These are phyloP conservation scores for Colletotrichum sp. DNA, from an alignment of 2,329 filamentous ascomycete genomes.

Conservation along the genomic window DNA sequence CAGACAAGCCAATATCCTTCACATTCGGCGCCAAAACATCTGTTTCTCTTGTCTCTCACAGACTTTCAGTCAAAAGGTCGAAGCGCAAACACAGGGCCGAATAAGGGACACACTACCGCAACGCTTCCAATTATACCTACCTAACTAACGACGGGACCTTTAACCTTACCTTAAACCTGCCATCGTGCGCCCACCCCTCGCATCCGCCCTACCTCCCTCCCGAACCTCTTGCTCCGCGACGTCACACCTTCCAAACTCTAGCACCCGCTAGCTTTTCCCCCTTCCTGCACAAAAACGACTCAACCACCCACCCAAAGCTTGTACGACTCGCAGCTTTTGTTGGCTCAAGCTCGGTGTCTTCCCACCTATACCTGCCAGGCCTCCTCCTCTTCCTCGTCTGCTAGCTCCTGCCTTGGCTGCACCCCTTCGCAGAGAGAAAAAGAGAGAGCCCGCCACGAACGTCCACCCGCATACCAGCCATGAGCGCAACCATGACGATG, in stretches of 20 bases:
- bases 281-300: neutral
- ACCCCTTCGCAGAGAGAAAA: neutral
- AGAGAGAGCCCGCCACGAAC: neutral
- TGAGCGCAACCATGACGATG: constrained; percentile 24
- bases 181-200: constrained; percentile 12
- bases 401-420: fast-evolving
- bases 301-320: constrained; percentile 2
- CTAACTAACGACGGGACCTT: neutral
- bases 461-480: constrained; percentile 2
- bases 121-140: neutral
- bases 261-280: neutral
- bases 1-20: neutral
- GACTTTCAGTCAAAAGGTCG: neutral
- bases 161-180: neutral
- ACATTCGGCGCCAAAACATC: neutral
- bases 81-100: neutral
- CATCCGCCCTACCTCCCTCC: neutral
- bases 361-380: neutral
- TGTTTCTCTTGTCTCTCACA: neutral
- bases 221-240: neutral
- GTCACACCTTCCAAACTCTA: constrained; percentile 18
- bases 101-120: neutral
- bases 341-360: neutral
- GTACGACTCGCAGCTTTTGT: neutral
- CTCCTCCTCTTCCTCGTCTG: neutral